Conservation (phyloP, 306 rosid genomes). For the Hippophae gyantsensis region DNA sequence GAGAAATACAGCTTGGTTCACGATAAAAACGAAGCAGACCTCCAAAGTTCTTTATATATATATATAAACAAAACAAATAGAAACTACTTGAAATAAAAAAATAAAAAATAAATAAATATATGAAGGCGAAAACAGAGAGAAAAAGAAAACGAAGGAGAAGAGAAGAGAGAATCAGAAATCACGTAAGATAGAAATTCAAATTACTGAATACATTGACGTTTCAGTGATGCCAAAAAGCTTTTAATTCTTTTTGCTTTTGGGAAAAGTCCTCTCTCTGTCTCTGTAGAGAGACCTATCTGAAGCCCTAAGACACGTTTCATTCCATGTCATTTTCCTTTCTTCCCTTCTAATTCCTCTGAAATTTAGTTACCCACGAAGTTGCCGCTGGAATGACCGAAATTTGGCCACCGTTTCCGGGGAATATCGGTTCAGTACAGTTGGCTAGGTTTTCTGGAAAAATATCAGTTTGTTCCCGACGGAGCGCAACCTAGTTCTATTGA, state of each 20-base stretch:
- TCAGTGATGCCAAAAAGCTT: not conserved
- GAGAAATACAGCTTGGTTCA: conserved; percentile 5
- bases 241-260: conserved; percentile 10
- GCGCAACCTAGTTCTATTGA: conserved; percentile 17
- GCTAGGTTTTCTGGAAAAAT: conserved; percentile 38
- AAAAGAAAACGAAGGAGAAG: conserved; percentile 16
- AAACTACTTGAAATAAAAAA: not conserved
- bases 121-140: conserved; percentile 11
- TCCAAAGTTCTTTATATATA: not conserved
- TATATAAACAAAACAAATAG: no score
- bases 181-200: not conserved
- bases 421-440: conserved; percentile 1
- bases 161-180: not conserved
- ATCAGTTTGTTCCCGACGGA: conserved; percentile 19
- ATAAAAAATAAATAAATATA: not conserved
- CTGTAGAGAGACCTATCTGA: conserved; percentile 13
- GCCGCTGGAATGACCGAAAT: conserved; percentile 37
- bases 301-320: conserved; percentile 24
- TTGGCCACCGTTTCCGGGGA: conserved; percentile 26
- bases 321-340: conserved; percentile 26
- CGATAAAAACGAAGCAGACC: conserved; percentile 28
- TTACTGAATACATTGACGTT: not conserved
- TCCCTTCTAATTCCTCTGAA: conserved; percentile 2
- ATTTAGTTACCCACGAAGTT: conserved; percentile 1
- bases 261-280: conserved; percentile 12